phyloP scores from a whole-genome alignment of 371 early-diverging fungal genomes.

The Mortierella sp. region DNA sequence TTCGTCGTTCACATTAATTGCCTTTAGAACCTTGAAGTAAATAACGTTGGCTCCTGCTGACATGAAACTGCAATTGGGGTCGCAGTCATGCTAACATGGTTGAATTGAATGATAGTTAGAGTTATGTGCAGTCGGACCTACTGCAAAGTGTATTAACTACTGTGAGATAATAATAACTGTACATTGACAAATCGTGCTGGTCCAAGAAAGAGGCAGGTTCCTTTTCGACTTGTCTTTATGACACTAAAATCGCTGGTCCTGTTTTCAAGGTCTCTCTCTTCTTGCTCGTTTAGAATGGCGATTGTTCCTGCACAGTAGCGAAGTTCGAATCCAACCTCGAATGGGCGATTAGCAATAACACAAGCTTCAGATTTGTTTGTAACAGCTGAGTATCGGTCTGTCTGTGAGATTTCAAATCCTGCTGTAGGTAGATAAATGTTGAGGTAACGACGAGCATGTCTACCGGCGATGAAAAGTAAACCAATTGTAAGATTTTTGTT shows the following conservation, averaged over 20 bases:
- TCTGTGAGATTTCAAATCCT: constrained; percentile 85
- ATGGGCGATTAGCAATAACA: constrained; percentile 84
- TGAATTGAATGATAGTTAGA: neutral
- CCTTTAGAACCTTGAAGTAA: constrained; percentile 81
- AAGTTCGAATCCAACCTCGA: constrained; percentile 82
- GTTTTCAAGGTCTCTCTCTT: constrained; percentile 76
- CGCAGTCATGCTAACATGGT: constrained; percentile 85
- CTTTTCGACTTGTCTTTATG: constrained; percentile 82
- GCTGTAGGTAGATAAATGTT: constrained; percentile 87
- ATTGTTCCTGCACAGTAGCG: constrained; percentile 84
- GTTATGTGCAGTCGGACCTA: neutral
- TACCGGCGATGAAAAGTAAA: constrained; percentile 11
- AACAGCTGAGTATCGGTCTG: constrained; percentile 75
- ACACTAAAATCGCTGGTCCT: constrained; percentile 87
- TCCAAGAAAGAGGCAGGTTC: constrained; percentile 90
- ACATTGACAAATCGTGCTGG: constrained; percentile 95
- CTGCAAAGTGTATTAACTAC: neutral
- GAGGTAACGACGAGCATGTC: constrained; percentile 74
- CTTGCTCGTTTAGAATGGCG: constrained; percentile 75
- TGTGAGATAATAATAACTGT: constrained; percentile 8
- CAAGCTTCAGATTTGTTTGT: constrained; percentile 86
- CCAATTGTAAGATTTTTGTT: constrained; percentile 1
- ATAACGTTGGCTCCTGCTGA: constrained; percentile 65
- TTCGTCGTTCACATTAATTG: constrained; percentile 88
- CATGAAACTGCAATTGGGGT: constrained; percentile 77